Base-by-base conservation (phyloP, 179 eudicot species). In the Silene coronaria region DNA sequence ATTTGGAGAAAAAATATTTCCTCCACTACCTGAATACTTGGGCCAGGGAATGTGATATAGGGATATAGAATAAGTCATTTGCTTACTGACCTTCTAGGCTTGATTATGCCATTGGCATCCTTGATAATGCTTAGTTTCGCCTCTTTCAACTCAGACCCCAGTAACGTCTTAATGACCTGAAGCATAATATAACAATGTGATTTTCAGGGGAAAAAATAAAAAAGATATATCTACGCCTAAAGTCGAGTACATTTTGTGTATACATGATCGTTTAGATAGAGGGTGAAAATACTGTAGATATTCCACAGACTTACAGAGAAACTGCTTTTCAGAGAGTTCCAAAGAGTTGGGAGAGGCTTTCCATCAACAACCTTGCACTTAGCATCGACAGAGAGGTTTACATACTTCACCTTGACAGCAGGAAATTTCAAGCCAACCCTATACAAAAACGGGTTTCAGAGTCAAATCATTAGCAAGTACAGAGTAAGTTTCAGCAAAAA, bases 321-420 rank as follows among this genome's bases (percentile, higher is more conserved):
- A 42, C 83, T n/a, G 83, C 86, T 82, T 83, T 80, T 86, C 3
- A 91, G 60, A 71, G 91, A 79, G 74, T 93, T 91, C 97, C 97
- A 91, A 1, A 91, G 86, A 67, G 97, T 88, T 3, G 98, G 98
- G 74, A 93, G 91, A 34, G 98, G 97, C 86, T 89, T 93, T 19
- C 98, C 98, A 57, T 85, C 80, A 51, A 93, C 93, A 14, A 93
- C 93, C 78, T 86, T 85, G 81, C 97, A 92, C 76, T 84, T 85
- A 3, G 94, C 96, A 76, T 91, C 91, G 67, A 93, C 85, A 46
- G 22, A 68, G 38, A 93, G 81, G 68, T 86, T 82, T n/a, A 62
- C 75, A 45, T 85, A 93, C 82, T 90, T 87, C 62, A 91, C 89
- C 74, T 88, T 89, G 59, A 91, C 87, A 2, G 82, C 76, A 5